Percentiles rank a stretch among this genome's conserved stretches.
These are phyloP conservation scores for Paradendryphiella salina DNA, from an alignment of 2,329 filamentous ascomycete genomes.

Conservation along the genomic window DNA sequence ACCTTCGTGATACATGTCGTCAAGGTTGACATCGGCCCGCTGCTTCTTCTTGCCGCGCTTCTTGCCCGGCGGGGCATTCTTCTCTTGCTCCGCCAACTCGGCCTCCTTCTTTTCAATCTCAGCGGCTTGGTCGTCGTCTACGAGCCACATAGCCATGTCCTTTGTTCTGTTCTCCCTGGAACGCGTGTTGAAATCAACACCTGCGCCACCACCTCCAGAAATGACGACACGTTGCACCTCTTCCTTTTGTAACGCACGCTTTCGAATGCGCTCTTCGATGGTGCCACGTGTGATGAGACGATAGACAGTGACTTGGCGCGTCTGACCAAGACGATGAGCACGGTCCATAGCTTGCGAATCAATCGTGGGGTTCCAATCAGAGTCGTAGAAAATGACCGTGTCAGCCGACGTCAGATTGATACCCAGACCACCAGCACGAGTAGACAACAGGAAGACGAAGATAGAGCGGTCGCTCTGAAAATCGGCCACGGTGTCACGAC, in stretches of 20 bases:
- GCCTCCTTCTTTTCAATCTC: constrained; percentile 91
- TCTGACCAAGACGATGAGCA: constrained; percentile 95
- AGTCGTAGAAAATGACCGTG: constrained; percentile 99
- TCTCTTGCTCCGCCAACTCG: constrained; percentile 72
- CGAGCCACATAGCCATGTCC: constrained; percentile 98
- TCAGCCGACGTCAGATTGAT: constrained; percentile 97
- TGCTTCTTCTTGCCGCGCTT: constrained; percentile 68
- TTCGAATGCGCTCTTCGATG: constrained; percentile 96
- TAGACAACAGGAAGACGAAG: constrained; percentile 95
- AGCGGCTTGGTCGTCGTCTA: constrained; percentile 94
- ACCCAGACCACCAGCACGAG: constrained; percentile 93
- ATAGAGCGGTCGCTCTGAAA: constrained; percentile 95
- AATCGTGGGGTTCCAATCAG: constrained; percentile 98
- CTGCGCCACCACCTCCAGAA: constrained; percentile 76
- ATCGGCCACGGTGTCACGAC: constrained; percentile 92
- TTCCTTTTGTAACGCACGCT: constrained; percentile 95
- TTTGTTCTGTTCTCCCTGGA: constrained; percentile 90
- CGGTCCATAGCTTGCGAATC: constrained; percentile 99
- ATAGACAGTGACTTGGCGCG: constrained; percentile 93
- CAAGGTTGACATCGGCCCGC: constrained; percentile 67
- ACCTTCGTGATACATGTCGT: constrained; percentile 99
- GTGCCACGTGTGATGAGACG: constrained; percentile 95
- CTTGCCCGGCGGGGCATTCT: constrained; percentile 46
- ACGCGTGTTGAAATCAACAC: constrained; percentile 95
- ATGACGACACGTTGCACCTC: constrained; percentile 98